Conservation (phyloP, 345 rosid genomes). For the Hibiscus trionum region DNA sequence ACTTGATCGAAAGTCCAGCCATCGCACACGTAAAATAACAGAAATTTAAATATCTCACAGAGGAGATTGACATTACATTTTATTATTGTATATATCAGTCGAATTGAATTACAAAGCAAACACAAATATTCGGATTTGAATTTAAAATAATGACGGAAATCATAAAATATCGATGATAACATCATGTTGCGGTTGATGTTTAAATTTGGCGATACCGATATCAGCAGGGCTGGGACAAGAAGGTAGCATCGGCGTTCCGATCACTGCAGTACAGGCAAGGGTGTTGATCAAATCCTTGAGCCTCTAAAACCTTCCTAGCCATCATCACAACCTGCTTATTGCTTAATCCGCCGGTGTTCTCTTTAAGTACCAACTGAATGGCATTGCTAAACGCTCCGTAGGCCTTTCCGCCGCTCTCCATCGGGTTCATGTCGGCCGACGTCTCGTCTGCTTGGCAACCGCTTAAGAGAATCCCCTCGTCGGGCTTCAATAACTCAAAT, state of each 20-base stretch:
- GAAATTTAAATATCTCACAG: no score
- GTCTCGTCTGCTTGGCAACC: conserved; percentile 85
- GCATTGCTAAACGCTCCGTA: conserved; percentile 77
- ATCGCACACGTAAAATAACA: no score
- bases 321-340: conserved; percentile 50
- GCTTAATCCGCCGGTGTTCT: conserved; percentile 22
- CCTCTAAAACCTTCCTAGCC: conserved; percentile 49
- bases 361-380: conserved; percentile 44
- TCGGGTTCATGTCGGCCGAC: conserved; percentile 55
- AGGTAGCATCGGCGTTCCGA: conserved; percentile 49
- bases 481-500: conserved; percentile 24
- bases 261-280: conserved; percentile 81
- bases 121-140: neutral
- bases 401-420: conserved; percentile 37
- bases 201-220: neutral
- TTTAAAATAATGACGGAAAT: neutral
- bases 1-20: no score
- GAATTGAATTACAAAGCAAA: neutral
- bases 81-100: neutral
- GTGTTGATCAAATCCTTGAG: conserved; percentile 49
- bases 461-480: conserved; percentile 65
- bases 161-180: neutral
- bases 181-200: neutral
- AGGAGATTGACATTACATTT: neutral
- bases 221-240: conserved; percentile 19